These are phyloP conservation scores for Coelastrella sp. DNA, from an alignment of 139 green algal genomes.

Conservation along the genomic window DNA sequence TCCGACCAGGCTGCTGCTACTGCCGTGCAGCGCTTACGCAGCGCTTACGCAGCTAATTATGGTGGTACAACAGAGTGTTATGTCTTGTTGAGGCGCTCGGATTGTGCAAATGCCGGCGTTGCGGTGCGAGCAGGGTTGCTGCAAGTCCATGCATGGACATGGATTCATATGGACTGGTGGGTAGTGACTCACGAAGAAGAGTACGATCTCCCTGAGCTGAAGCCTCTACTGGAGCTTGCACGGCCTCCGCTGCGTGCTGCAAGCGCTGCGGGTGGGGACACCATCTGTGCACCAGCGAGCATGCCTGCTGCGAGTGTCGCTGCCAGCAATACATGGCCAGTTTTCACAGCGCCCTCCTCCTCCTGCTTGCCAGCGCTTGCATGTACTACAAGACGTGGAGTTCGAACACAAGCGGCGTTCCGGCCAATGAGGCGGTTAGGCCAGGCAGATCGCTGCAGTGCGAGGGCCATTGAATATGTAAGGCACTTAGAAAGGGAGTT, in stretches of 20 bases:
- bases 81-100: too few relatives aligned
- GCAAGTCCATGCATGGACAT: neutral
- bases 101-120: too few relatives aligned
- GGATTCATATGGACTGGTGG: too few relatives aligned
- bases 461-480: slow-evolving; percentile 17
- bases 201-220: slow-evolving; percentile 13
- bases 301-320: slow-evolving; percentile 8
- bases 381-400: neutral
- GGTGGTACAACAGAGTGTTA: too few relatives aligned
- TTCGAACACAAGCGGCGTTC: too few relatives aligned
- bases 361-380: slow-evolving; percentile 5
- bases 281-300: slow-evolving; percentile 12
- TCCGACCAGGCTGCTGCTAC: too few relatives aligned
- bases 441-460: slow-evolving; percentile 16
- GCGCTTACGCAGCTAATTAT: too few relatives aligned
- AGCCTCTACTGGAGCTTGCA: slow-evolving; percentile 8
- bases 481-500: too few relatives aligned
- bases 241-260: slow-evolving; percentile 37
- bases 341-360: neutral
- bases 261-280: neutral
- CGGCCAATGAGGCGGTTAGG: neutral
- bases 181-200: slow-evolving; percentile 26
- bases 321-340: neutral
- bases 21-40: too few relatives aligned
- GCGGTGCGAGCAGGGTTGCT: too few relatives aligned